Conservation (phyloP, 768 basidiomycete species). For the Heimioporus sp. region DNA sequence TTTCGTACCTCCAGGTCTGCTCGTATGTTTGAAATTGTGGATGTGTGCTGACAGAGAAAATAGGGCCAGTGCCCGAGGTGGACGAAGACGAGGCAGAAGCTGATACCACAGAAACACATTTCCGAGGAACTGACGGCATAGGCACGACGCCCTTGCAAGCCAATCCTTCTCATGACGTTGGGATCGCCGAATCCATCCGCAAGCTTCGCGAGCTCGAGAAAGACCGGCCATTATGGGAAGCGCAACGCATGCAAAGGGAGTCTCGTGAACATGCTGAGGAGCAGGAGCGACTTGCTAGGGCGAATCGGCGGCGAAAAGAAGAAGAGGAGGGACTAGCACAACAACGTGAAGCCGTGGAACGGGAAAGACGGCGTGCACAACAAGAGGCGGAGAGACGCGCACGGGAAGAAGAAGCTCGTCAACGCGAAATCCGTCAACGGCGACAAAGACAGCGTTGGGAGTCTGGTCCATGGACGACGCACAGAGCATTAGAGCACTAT, state of each 20-base stretch:
- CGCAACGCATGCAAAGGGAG: slow-evolving; percentile 45
- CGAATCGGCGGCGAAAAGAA: slow-evolving; percentile 33
- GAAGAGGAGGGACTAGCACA: slow-evolving; percentile 26
- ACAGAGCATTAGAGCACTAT: slow-evolving; percentile 72
- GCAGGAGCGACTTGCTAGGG: slow-evolving; percentile 36
- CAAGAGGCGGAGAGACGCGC: slow-evolving; percentile 31
- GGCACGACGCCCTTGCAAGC: slow-evolving; percentile 24
- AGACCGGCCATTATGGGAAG: slow-evolving; percentile 63
- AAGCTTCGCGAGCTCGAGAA: slow-evolving; percentile 68
- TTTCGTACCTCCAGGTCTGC: slow-evolving; percentile 20
- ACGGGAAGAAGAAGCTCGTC: slow-evolving; percentile 35
- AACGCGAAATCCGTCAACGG: slow-evolving; percentile 40
- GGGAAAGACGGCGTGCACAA: slow-evolving; percentile 17
- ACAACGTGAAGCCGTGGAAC: slow-evolving; percentile 26
- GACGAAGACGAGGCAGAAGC: slow-evolving; percentile 10
- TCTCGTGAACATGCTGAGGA: slow-evolving; percentile 43
- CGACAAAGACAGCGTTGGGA: slow-evolving; percentile 56
- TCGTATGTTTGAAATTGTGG: not conserved
- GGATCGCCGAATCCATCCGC: slow-evolving; percentile 61
- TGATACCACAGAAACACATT: slow-evolving; percentile 2
- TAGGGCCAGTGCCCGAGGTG: slow-evolving; percentile 10
- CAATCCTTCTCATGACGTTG: slow-evolving; percentile 38
- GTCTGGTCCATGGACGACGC: slow-evolving; percentile 58
- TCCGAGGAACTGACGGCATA: not conserved
- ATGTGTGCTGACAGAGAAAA: slow-evolving; percentile 1